Evolutionary conservation across 2,329 filamentous ascomycete species (phyloP).

Genomic region (Trichoderma sp.): DNA sequence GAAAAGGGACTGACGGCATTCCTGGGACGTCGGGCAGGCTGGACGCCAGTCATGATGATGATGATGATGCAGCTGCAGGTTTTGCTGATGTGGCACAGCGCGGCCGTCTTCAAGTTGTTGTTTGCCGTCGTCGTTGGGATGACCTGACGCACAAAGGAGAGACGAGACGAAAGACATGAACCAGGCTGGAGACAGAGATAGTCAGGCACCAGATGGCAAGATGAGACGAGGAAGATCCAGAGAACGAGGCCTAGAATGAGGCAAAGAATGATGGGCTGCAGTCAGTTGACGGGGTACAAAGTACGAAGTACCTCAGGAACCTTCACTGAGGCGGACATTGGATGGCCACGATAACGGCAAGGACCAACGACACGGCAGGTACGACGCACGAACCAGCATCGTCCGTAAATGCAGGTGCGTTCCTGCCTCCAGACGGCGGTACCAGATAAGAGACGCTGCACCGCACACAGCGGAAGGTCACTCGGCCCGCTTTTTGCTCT

Average conservation of each 20-base stretch:
- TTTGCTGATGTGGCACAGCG: slow-evolving; percentile 8
- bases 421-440: too few relatives aligned
- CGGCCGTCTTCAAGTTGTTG: too few relatives aligned
- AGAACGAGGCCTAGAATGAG: not conserved
- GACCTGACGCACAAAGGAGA: not conserved
- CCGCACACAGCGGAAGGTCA: too few relatives aligned
- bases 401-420: too few relatives aligned
- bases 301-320: too few relatives aligned
- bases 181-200: not conserved
- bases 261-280: not conserved
- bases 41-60: slow-evolving; percentile 18
- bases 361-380: too few relatives aligned
- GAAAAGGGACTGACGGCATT: slow-evolving; percentile 7
- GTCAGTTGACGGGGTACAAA: not conserved
- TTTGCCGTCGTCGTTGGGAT: too few relatives aligned
- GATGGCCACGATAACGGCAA: too few relatives aligned
- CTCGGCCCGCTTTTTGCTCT: too few relatives aligned
- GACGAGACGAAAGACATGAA: not conserved
- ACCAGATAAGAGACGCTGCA: too few relatives aligned
- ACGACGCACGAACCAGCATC: too few relatives aligned
- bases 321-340: too few relatives aligned
- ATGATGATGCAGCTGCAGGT: not conserved
- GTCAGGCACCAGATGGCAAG: not conserved
- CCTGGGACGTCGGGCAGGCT: not conserved
- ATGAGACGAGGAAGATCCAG: not conserved